phyloP scores from a whole-genome alignment of 768 basidiomycete species.

The Lactarius sanguifluus region DNA sequence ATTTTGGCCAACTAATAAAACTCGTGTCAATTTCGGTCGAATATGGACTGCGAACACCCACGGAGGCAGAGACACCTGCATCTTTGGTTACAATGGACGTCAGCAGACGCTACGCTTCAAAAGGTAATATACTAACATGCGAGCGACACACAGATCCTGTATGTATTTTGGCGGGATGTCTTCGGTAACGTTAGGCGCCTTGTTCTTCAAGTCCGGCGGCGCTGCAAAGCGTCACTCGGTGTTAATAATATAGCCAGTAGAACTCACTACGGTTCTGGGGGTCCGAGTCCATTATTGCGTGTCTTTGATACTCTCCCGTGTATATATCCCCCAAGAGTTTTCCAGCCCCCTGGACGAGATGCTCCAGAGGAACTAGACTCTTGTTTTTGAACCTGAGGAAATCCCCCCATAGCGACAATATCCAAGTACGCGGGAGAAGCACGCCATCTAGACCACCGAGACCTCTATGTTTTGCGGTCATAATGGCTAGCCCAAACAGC shows the following conservation, averaged over 20 bases:
- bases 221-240: not conserved
- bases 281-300: not conserved
- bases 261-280: not conserved
- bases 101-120: not conserved
- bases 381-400: constrained; percentile 11
- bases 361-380: not conserved
- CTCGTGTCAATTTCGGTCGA: not conserved
- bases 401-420: constrained; percentile 33
- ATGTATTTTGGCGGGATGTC: constrained; percentile 4
- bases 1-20: constrained; percentile 12
- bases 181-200: not conserved
- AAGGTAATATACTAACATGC: constrained; percentile 12
- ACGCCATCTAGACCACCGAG: constrained; percentile 42
- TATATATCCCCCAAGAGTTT: constrained; percentile 17
- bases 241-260: not conserved
- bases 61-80: constrained; percentile 20
- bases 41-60: not conserved
- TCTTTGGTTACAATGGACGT: constrained; percentile 3
- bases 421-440: constrained; percentile 57
- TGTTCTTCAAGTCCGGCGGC: not conserved
- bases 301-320: constrained; percentile 16
- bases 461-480: constrained; percentile 37
- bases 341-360: not conserved
- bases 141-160: constrained; percentile 17
- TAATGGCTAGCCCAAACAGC: constrained; percentile 43